These are phyloP conservation scores for Sicyos baderoa DNA, from an alignment of 306 rosid species.

Conservation along the genomic window DNA sequence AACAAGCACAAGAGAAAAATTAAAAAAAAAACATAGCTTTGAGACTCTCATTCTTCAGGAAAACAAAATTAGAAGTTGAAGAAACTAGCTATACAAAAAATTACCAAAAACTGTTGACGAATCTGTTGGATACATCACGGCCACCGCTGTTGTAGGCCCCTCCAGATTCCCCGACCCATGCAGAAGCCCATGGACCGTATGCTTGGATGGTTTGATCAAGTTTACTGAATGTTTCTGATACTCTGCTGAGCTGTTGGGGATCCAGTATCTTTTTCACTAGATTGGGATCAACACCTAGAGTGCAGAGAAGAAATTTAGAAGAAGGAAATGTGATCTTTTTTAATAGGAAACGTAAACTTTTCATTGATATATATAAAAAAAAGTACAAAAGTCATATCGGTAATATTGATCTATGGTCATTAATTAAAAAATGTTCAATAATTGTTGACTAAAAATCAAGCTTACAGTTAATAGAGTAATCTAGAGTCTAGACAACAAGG, in stretches of 20 bases:
- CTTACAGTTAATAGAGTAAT: not conserved
- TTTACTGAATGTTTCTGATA: conserved; percentile 36
- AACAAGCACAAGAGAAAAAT: conserved; percentile 2
- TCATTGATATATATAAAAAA: no score
- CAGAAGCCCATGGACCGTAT: conserved; percentile 74
- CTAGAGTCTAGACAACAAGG: not conserved
- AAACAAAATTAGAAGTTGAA: conserved; percentile 7
- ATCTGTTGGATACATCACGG: conserved; percentile 62
- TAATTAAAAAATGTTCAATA: not conserved
- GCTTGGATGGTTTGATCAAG: conserved; percentile 47
- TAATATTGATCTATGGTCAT: no score
- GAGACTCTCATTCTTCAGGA: not conserved
- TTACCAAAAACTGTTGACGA: conserved; percentile 91
- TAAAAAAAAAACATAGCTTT: not conserved
- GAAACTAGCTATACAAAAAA: conserved; percentile 24
- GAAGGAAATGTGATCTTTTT: not conserved
- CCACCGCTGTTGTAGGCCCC: conserved; percentile 96
- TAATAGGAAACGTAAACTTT: no score
- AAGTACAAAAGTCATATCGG: no score
- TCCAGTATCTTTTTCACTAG: conserved; percentile 56
- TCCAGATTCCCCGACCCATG: conserved; percentile 98
- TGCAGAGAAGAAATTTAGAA: conserved; percentile 9
- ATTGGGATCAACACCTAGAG: conserved; percentile 58
- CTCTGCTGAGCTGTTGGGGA: conserved; percentile 49
- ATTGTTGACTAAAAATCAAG: not conserved